Evolutionary conservation across 306 rosid genomes (phyloP), one percentile per base, ranked within the genome.

Genomic region (Castanospermum australe): DNA sequence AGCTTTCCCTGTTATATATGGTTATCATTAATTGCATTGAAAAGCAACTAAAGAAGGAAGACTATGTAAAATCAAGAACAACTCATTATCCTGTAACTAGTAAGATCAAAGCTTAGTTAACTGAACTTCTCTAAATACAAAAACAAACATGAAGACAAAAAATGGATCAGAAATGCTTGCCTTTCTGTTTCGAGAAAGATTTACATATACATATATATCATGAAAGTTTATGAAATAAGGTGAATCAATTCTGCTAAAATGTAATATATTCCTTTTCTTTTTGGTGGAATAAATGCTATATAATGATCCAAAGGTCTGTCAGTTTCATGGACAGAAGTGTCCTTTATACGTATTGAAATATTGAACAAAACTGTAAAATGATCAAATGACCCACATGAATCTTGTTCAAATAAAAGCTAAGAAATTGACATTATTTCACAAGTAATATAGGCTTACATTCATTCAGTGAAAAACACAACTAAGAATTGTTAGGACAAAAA

Each of bases 121-220:
- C 54, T n/a, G 62, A 57, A 30, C 10, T 51, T 48, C 72, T 62
- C 33, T 54, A 41, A 24, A 36, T 24, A 48, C 14, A 61, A 71
- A 50, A 60, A 60, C 52, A n/a, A 79, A 66, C 72, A 60, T 48
- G 33, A 41, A 59, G 52, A 44, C 20, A 59, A 78, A 56, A 55
- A 41, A 33, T 28, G 50, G 30, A 18, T 36, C 35, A 45, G 48
- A 69, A 22, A 47, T 67, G 44, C 25, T 68, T 35, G 45, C 30
- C 6, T 25, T 45, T 57, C 42, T 24, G 33, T 30, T 57, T 57
- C 63, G 39, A 42, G 5, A 15, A 55, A 18, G n/a, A 5, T 59
- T 57, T 45, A 57, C 18, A 30, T 14, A 41, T 48, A 18, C 13
- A 30, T 8, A 65, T 15, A 59, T 9, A 32, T 52, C 32, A 24